These are phyloP conservation scores for Nyctanthes arbortristis DNA, from an alignment of 257 asterid genomes.

Conservation along the genomic window DNA sequence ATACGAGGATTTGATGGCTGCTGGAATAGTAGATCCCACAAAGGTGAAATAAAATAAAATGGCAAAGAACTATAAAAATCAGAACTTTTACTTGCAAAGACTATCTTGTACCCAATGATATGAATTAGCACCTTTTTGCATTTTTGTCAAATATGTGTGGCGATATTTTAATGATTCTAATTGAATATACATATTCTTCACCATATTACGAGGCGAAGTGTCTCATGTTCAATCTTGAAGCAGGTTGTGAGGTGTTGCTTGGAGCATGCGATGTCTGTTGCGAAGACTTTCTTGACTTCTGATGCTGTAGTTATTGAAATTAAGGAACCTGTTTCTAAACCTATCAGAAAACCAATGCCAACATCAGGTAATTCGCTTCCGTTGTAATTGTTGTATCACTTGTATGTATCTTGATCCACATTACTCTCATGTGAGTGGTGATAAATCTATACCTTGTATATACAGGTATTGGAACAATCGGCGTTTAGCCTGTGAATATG, in stretches of 20 bases:
- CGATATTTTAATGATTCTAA: too few species aligned
- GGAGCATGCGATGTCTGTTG: constrained; percentile 81
- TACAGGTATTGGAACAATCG: constrained; percentile 59
- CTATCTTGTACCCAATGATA: too few species aligned
- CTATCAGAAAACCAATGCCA: constrained; percentile 45
- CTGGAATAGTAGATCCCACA: constrained; percentile 79
- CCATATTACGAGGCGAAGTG: neutral
- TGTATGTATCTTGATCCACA: neutral
- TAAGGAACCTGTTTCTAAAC: constrained; percentile 42
- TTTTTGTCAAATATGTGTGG: too few species aligned
- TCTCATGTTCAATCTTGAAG: neutral
- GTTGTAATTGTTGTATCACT: neutral
- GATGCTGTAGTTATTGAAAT: constrained; percentile 79
- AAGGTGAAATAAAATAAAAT: constrained; percentile 62
- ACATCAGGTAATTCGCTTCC: constrained; percentile 45
- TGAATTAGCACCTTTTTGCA: too few species aligned
- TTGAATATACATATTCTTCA: too few species aligned
- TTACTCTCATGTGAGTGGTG: neutral
- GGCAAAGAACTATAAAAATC: too few species aligned
- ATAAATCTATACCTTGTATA: neutral
- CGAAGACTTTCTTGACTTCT: constrained; percentile 66
- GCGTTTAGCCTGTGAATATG: constrained; percentile 18
- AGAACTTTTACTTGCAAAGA: too few species aligned
- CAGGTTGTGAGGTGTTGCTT: constrained; percentile 90
- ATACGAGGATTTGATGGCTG: constrained; percentile 86